Percentiles rank a stretch among this genome's conserved stretches.
Evolutionary conservation across 2,329 filamentous ascomycete genomes (phyloP).

Genomic region (Colletotrichum camelliae): DNA sequence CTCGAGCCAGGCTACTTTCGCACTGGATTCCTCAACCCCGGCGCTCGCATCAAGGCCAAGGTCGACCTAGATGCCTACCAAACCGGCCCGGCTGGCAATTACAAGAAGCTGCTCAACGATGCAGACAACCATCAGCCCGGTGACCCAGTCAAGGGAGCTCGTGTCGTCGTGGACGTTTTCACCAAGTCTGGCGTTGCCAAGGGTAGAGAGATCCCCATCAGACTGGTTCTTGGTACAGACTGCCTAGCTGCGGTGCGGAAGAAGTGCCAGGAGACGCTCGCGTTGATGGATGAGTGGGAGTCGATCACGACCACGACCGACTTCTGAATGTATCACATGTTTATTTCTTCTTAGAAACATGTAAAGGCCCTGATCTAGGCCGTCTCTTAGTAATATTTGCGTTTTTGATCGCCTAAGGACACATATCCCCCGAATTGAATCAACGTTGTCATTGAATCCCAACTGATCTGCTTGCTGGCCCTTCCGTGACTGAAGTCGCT

Average conservation of each 20-base stretch:
- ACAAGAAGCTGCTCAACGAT: constrained; percentile 33
- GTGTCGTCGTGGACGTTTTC: constrained; percentile 60
- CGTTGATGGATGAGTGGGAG: constrained; percentile 56
- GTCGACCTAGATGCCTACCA: constrained; percentile 37
- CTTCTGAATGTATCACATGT: not conserved
- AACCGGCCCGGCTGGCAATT: constrained; percentile 31
- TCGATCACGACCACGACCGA: constrained; percentile 44
- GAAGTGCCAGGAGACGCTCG: constrained; percentile 48
- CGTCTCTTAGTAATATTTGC: too few relatives aligned
- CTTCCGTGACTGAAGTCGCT: too few relatives aligned
- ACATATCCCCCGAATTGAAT: not conserved
- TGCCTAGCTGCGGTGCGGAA: constrained; percentile 42
- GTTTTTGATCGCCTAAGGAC: not conserved
- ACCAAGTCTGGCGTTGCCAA: constrained; percentile 51
- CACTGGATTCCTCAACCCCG: constrained; percentile 50
- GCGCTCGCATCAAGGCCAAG: constrained; percentile 29
- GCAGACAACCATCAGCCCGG: constrained; percentile 57
- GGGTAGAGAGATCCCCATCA: constrained; percentile 55
- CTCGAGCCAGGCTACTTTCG: constrained; percentile 61
- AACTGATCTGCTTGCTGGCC: too few relatives aligned
- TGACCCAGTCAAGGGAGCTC: constrained; percentile 58
- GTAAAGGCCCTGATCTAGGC: too few relatives aligned
- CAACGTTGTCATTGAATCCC: too few relatives aligned
- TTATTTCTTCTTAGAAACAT: not conserved
- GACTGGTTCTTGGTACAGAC: constrained; percentile 62